These are phyloP conservation scores for Backusella mclennaniae DNA, from an alignment of 192 early-diverging fungal species.

Conservation along the genomic window DNA sequence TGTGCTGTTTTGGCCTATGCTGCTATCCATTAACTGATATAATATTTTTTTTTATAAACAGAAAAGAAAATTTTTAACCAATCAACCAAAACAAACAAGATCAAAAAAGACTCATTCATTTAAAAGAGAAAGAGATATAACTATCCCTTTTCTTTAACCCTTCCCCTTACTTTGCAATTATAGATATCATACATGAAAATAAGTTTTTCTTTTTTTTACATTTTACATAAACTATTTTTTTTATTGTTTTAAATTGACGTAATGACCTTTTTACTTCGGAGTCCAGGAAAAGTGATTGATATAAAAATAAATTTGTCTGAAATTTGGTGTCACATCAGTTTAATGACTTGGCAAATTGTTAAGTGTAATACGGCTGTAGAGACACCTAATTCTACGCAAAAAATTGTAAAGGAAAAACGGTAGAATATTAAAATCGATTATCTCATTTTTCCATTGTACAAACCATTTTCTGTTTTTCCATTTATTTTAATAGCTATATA, in stretches of 20 bases:
- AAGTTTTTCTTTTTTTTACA: not conserved
- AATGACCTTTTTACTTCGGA: conserved; percentile 1
- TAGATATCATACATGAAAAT: conserved; percentile 9
- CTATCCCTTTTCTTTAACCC: not conserved
- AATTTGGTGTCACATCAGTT: not conserved
- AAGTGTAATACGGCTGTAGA: not conserved
- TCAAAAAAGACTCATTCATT: conserved; percentile 1
- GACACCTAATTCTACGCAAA: not conserved
- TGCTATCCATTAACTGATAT: conserved; percentile 9
- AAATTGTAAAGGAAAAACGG: not conserved
- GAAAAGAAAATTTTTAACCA: not conserved
- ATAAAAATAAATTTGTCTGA: conserved; percentile 9
- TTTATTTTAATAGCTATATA: not conserved
- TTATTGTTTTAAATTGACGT: conserved; percentile 9
- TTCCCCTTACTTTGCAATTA: conserved; percentile 7
- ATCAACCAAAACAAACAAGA: not conserved
- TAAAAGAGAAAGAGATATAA: not conserved
- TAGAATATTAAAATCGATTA: conserved; percentile 1
- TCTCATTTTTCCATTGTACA: conserved; percentile 2
- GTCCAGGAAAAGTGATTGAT: not conserved
- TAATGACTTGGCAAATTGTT: not conserved
- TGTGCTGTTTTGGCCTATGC: conserved; percentile 2
- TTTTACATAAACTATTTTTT: conserved; percentile 1
- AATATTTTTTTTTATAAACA: not conserved
- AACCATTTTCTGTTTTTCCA: not conserved